Conservation (phyloP, 2,329 filamentous ascomycete genomes). For the Elsinoe batatas region DNA sequence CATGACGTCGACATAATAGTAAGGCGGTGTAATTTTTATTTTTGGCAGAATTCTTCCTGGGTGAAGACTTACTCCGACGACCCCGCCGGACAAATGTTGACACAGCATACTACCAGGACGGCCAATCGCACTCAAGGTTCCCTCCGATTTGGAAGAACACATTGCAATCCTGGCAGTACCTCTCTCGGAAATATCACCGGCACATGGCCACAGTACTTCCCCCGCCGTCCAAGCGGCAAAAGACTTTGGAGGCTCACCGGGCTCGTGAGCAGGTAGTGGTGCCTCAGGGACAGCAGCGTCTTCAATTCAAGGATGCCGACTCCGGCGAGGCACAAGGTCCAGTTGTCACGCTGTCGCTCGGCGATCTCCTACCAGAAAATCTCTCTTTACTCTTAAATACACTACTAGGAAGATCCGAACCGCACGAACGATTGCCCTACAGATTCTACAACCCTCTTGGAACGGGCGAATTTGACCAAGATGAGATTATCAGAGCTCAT, state of each 20-base stretch:
- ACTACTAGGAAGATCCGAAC: conserved; percentile 55
- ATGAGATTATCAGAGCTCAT: conserved; percentile 33
- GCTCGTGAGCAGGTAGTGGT: conserved; percentile 61
- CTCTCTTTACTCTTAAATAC: conserved; percentile 80
- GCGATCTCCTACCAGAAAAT: conserved; percentile 80
- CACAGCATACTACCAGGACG: no score
- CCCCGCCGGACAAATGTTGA: no score
- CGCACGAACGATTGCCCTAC: conserved; percentile 54
- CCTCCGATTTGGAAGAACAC: no score
- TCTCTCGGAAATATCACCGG: no score
- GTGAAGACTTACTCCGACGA: no score
- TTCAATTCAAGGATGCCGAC: conserved; percentile 80
- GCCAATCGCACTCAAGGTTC: no score
- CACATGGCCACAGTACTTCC: conserved; percentile 70
- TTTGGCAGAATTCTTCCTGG: no score
- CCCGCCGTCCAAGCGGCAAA: conserved; percentile 82
- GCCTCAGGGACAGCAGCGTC: conserved; percentile 55
- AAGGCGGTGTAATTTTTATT: no score
- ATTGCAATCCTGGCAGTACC: no score
- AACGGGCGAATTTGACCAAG: conserved; percentile 32
- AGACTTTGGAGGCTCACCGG: conserved; percentile 61
- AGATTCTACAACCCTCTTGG: conserved; percentile 47
- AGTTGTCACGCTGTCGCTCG: conserved; percentile 66
- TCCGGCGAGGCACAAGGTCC: conserved; percentile 58
- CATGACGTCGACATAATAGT: no score